Conservation (phyloP, 2,329 filamentous ascomycete genomes). For the Arthrobotrys conoides region DNA sequence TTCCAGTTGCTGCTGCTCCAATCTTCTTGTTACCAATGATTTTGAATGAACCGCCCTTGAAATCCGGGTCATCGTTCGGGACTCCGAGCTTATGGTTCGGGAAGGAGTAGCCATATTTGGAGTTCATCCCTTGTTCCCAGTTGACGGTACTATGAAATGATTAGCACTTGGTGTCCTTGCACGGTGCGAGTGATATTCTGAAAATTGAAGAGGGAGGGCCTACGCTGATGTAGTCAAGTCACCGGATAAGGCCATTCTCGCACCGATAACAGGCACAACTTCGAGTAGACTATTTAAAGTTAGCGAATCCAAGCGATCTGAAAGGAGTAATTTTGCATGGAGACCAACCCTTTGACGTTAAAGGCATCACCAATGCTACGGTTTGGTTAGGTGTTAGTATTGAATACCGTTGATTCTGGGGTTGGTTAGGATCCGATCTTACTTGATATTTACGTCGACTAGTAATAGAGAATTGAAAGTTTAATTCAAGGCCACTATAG, state of each 20-base stretch:
- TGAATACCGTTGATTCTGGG: conserved; percentile 4
- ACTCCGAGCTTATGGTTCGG: conserved; percentile 48
- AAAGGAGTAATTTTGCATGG: background rate
- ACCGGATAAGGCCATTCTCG: conserved; percentile 42
- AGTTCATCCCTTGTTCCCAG: conserved; percentile 38
- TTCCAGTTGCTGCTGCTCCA: conserved; percentile 27
- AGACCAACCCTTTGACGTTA: conserved; percentile 52
- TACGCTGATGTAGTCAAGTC: conserved; percentile 54
- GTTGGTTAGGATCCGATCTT: conserved; percentile 15
- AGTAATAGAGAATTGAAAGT: conserved; percentile 17
- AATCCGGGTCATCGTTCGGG: conserved; percentile 22
- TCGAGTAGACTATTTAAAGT: conserved; percentile 36
- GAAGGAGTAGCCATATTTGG: conserved; percentile 50
- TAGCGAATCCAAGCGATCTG: conserved; percentile 17
- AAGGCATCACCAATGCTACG: conserved; percentile 47
- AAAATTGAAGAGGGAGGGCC: conserved; percentile 2
- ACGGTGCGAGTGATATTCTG: background rate
- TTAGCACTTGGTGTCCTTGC: conserved; percentile 17
- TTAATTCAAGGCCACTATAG: conserved; percentile 21
- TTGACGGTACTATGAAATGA: conserved; percentile 45
- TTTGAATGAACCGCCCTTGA: conserved; percentile 20
- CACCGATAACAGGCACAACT: conserved; percentile 46
- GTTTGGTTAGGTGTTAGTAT: conserved; percentile 34
- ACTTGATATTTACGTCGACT: conserved; percentile 48
- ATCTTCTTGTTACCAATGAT: conserved; percentile 48